Evolutionary conservation across 73 alveolate genomes (phyloP).

Genomic region (Paramecium primaurelia): DNA sequence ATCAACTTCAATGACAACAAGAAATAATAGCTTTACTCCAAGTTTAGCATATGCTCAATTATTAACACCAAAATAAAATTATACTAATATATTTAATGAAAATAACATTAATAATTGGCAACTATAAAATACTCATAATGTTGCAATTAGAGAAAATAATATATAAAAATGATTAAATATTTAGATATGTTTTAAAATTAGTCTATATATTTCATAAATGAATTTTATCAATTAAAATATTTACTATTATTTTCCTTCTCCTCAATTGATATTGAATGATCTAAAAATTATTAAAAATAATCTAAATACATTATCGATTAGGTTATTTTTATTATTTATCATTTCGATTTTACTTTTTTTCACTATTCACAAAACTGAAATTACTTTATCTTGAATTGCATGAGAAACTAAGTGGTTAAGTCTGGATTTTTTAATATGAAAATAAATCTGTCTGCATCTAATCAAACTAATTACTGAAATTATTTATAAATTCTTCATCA

Average conservation of each 20-base stretch:
- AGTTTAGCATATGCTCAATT: conserved; percentile 27
- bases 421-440: neutral
- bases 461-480: neutral
- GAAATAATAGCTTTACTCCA: conserved; percentile 35
- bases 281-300: neutral
- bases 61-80: conserved; percentile 22
- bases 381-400: conserved; percentile 8
- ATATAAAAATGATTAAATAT: neutral
- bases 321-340: neutral
- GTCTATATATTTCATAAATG: neutral
- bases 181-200: neutral
- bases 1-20: conserved; percentile 6
- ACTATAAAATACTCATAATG: neutral
- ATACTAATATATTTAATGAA: neutral
- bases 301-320: neutral
- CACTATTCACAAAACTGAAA: conserved; percentile 29
- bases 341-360: neutral
- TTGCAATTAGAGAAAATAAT: neutral
- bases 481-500: conserved; percentile 5
- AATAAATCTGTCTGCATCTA: neutral
- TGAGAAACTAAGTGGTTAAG: neutral
- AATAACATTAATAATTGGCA: neutral
- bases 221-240: neutral
- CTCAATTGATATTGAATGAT: neutral
- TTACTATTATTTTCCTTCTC: neutral